phyloP scores from a whole-genome alignment of 2,329 filamentous ascomycete species.

The Nakataea oryzae region DNA sequence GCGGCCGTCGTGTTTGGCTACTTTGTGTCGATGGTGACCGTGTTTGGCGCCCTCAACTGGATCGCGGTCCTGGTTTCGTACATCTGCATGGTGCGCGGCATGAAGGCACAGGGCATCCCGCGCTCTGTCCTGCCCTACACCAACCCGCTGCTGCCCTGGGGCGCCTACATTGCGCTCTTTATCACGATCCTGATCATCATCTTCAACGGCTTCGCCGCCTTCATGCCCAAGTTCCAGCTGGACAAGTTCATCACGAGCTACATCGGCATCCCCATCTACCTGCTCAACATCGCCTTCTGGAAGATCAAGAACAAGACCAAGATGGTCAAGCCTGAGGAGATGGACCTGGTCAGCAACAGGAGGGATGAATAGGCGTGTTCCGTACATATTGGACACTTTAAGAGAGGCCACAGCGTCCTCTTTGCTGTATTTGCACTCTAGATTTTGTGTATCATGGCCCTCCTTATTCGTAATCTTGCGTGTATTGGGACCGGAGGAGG shows the following conservation, averaged over 20 bases:
- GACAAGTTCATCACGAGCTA: constrained; percentile 53
- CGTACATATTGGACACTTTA: too few species aligned
- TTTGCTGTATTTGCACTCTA: background rate
- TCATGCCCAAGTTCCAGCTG: constrained; percentile 51
- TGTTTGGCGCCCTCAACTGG: constrained; percentile 33
- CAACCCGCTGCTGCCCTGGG: constrained; percentile 26
- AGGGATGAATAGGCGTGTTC: background rate
- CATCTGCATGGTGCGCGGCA: constrained; percentile 24
- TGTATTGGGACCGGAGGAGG: background rate
- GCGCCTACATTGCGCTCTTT: constrained; percentile 20
- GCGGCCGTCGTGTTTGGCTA: constrained; percentile 27
- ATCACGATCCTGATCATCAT: constrained; percentile 36
- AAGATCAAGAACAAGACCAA: constrained; percentile 50
- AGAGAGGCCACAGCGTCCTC: background rate
- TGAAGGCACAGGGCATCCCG: constrained; percentile 24
- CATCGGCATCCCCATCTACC: constrained; percentile 24
- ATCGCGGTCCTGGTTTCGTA: constrained; percentile 27
- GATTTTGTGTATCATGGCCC: background rate
- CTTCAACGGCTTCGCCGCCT: constrained; percentile 54
- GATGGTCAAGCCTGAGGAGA: constrained; percentile 36
- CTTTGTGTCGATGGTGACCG: constrained; percentile 30
- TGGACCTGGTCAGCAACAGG: constrained; percentile 26
- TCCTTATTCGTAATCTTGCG: background rate
- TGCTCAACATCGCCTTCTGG: constrained; percentile 54
- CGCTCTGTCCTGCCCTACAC: constrained; percentile 24